These are phyloP conservation scores for Euphorbia celastroides DNA, from an alignment of 441 rosid species.

Conservation along the genomic window DNA sequence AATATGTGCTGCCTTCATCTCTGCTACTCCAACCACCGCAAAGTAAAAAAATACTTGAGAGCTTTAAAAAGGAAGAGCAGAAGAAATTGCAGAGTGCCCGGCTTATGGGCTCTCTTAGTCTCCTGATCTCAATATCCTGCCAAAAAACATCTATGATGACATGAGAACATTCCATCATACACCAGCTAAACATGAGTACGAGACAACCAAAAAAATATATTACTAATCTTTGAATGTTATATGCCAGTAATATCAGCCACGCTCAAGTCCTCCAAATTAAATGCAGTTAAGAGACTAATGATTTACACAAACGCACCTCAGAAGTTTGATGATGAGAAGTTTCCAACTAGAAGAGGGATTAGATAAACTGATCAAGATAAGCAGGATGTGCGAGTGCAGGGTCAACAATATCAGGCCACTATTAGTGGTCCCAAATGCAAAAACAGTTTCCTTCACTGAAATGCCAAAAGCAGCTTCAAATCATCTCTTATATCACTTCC, in stretches of 20 bases:
- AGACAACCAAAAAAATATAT: too few species aligned
- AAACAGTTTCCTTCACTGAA: constrained; percentile 69
- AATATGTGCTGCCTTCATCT: too few species aligned
- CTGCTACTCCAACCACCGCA: too few species aligned
- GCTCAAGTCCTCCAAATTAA: constrained; percentile 61
- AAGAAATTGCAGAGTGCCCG: too few species aligned
- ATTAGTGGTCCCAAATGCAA: constrained; percentile 60
- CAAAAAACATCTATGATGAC: background rate
- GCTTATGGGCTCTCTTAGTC: background rate
- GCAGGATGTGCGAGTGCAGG: constrained; percentile 67
- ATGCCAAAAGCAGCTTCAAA: constrained; percentile 63
- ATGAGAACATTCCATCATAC: background rate
- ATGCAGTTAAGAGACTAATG: constrained; percentile 60
- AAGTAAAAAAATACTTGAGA: too few species aligned
- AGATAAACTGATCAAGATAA: constrained; percentile 65
- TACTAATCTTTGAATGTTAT: too few species aligned
- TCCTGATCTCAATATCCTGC: background rate
- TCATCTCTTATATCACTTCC: constrained; percentile 75
- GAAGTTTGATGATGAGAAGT: constrained; percentile 58
- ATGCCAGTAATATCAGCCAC: constrained; percentile 57
- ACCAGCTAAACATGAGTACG: too few species aligned
- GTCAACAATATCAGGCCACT: constrained; percentile 68
- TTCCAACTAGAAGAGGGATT: constrained; percentile 68
- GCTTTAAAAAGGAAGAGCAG: too few species aligned
- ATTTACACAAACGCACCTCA: constrained; percentile 59